Evolutionary conservation across 352 stramenopile species (phyloP).

Genomic region (Sclerospora graminicola): DNA sequence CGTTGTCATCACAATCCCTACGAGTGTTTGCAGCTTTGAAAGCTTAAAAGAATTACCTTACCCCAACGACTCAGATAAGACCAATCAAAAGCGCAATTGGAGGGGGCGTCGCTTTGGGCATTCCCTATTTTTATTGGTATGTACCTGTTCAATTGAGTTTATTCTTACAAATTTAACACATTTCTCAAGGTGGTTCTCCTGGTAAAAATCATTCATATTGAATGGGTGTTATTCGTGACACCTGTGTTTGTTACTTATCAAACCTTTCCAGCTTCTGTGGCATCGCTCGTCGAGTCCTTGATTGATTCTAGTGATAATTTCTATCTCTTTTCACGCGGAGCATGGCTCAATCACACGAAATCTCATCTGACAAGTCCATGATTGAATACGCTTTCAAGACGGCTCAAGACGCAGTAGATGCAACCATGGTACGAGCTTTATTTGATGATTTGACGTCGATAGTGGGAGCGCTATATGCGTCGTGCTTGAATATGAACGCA

Average conservation of each 20-base stretch:
- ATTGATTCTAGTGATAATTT: conserved; percentile 60
- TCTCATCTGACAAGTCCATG: conserved; percentile 20
- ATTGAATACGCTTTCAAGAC: conserved; percentile 39
- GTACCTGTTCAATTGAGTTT: too few relatives aligned
- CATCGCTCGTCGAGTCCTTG: conserved; percentile 34
- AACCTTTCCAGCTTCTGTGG: too few relatives aligned
- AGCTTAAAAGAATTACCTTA: conserved; percentile 50
- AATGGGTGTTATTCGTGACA: too few relatives aligned
- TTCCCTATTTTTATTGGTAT: too few relatives aligned
- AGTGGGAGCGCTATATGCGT: conserved; percentile 49
- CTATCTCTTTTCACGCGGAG: conserved; percentile 60
- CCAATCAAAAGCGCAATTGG: conserved; percentile 67
- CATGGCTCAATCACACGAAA: conserved; percentile 35
- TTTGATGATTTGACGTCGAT: conserved; percentile 53
- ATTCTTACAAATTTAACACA: too few relatives aligned
- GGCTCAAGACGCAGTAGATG: conserved; percentile 42
- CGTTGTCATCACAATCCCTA: conserved; percentile 62
- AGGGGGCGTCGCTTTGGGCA: too few relatives aligned
- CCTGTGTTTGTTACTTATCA: too few relatives aligned
- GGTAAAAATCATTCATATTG: too few relatives aligned
- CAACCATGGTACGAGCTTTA: conserved; percentile 36
- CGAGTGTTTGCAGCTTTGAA: conserved; percentile 87
- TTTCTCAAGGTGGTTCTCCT: too few relatives aligned
- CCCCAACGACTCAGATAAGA: conserved; percentile 29
- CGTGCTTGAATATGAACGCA: conserved; percentile 43